Base-by-base conservation (phyloP, 2,329 filamentous ascomycete species). In the Ophiocordyceps camponoti-saundersi region DNA sequence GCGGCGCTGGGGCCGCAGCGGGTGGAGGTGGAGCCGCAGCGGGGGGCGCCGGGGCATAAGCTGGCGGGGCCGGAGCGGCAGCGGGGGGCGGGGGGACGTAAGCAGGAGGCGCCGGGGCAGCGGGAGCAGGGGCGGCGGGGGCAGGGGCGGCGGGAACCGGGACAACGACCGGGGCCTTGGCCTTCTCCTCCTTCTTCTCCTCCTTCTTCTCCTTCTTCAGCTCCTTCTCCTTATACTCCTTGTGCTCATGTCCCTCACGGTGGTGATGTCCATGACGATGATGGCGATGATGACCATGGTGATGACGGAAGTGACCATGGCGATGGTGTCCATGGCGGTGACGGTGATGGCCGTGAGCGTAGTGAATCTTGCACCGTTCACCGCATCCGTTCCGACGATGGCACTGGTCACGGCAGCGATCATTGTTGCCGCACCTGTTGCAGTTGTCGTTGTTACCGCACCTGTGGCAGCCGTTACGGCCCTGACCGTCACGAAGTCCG, bases 181-280 rank as follows among this genome's bases (percentile, higher is more conserved):
- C 53, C 53, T 53, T 60, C 16, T 44, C 60, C 16, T 44, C 23
- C 2, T 7, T 42, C 40, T 23, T 20, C 40, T 42, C 61, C 21
- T 58, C 53, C 53, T 67, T 67, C 67, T 40, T 59, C 53, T 43
- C 21, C 15, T 22, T 16, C 42, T 43, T 23, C 3, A 5, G 11
- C 18, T 30, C 42, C 23, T 44, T 12, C 42, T 44, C 26, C 34
- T 39, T 39, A 5, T 16, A n/a, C 41, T 42, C 41, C 26, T 44
- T 34, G 10, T 44, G 10, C 30, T 36, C n/a, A 18, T 18, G 20
- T 12, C 16, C 23, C 42, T 44, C 18, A 7, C 16, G 22, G 29
- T 39, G 12, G 13, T 39, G 13, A 5, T n/a, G 3, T 8, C 34
- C 12, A 3, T 39, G 12, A n/a, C 15, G 12, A 5, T 16, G 12